These are phyloP conservation scores for Gnomoniopsis smithogilvyi DNA, from an alignment of 2,329 filamentous ascomycete genomes.

Conservation along the genomic window DNA sequence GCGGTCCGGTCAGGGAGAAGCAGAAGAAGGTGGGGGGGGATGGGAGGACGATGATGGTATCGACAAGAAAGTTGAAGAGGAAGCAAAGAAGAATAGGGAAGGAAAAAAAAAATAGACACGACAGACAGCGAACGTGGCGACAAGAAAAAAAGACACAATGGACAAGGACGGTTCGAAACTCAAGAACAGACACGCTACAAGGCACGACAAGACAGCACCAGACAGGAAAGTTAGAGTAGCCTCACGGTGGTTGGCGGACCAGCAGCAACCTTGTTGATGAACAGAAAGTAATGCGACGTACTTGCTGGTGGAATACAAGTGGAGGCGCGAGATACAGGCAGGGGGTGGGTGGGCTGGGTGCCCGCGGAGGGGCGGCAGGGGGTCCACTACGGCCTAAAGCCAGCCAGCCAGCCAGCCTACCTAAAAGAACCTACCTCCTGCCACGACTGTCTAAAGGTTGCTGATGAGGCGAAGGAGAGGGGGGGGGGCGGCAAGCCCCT, in stretches of 20 bases:
- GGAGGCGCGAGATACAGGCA: neutral
- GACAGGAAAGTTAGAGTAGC: neutral
- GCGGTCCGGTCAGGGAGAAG: neutral
- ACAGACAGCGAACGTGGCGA: neutral
- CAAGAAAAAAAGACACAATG: neutral
- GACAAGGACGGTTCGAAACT: neutral
- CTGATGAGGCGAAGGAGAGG: no score
- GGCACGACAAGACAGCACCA: neutral
- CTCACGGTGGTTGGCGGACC: neutral
- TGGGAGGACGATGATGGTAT: neutral
- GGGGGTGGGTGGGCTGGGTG: no score
- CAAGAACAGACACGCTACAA: neutral
- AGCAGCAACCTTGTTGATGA: slow-evolving; percentile 4
- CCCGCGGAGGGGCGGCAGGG: no score
- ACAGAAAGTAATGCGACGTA: neutral
- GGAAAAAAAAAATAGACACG: neutral
- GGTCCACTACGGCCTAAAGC: no score
- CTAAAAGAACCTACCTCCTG: no score
- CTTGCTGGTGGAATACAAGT: neutral
- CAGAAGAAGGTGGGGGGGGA: neutral
- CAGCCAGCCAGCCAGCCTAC: no score
- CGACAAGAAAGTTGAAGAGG: neutral
- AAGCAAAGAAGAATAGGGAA: neutral
- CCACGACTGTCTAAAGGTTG: no score
- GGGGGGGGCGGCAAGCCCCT: no score